Evolutionary conservation across 495 filamentous ascomycete species (phyloP).

Genomic region (Aspergillus sparsus): DNA sequence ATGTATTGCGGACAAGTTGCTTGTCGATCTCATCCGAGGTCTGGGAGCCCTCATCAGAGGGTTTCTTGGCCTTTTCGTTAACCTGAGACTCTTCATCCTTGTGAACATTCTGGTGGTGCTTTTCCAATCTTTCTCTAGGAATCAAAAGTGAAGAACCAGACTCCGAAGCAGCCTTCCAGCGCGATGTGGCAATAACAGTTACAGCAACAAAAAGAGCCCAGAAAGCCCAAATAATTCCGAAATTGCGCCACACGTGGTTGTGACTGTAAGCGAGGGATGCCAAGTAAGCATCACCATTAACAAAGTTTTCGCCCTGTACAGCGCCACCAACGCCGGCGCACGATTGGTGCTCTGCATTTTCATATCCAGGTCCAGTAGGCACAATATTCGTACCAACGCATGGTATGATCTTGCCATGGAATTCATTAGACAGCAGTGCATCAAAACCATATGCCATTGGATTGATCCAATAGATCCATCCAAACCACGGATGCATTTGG

Average conservation of each 20-base stretch:
- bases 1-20: constrained; percentile 51
- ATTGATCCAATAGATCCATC: constrained; percentile 73
- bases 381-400: constrained; percentile 53
- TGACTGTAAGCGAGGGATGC: constrained; percentile 51
- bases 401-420: constrained; percentile 52
- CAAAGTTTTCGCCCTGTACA: constrained; percentile 40
- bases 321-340: constrained; percentile 59
- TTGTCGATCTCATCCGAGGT: constrained; percentile 23
- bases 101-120: constrained; percentile 21
- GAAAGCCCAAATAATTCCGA: constrained; percentile 50
- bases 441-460: constrained; percentile 75
- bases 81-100: constrained; percentile 40
- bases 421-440: constrained; percentile 66
- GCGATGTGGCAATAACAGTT: constrained; percentile 42
- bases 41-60: constrained; percentile 15
- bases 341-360: constrained; percentile 37
- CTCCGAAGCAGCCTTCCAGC: constrained; percentile 41
- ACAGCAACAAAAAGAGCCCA: constrained; percentile 44
- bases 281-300: constrained; percentile 53
- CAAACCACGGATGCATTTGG: constrained; percentile 74
- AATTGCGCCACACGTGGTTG: constrained; percentile 51
- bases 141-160: constrained; percentile 39
- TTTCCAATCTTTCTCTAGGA: constrained; percentile 39
- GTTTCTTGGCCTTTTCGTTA: constrained; percentile 25
- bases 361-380: constrained; percentile 39